Evolutionary conservation across 495 filamentous ascomycete genomes (phyloP).

Genomic region (Hyphodiscus hymeniophilus): DNA sequence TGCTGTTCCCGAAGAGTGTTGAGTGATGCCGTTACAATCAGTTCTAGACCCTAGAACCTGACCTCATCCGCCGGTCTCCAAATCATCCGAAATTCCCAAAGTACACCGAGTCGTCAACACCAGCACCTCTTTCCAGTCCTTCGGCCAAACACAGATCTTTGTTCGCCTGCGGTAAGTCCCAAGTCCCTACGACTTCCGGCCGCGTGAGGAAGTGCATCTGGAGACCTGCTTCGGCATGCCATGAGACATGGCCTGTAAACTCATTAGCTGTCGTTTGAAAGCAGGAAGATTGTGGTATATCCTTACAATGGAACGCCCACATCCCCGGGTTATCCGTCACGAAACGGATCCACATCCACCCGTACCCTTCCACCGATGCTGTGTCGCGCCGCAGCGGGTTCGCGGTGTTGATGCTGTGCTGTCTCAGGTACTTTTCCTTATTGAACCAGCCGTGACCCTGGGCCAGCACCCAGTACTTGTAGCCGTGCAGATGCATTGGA

Average conservation of each 20-base stretch:
- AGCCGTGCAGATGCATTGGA: slow-evolving; percentile 55
- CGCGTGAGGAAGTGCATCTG: slow-evolving; percentile 44
- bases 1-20: too few species aligned
- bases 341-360: slow-evolving; percentile 39
- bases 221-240: slow-evolving; percentile 49
- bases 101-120: too few species aligned
- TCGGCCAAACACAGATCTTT: slow-evolving; percentile 16
- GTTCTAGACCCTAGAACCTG: too few species aligned
- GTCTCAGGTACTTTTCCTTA: too few species aligned
- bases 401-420: background rate
- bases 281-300: too few species aligned
- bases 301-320: slow-evolving; percentile 37
- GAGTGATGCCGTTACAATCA: too few species aligned
- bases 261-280: too few species aligned
- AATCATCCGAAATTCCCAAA: too few species aligned
- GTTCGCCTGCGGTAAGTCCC: slow-evolving; percentile 34
- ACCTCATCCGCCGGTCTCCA: too few species aligned
- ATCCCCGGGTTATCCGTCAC: slow-evolving; percentile 31
- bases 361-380: slow-evolving; percentile 38
- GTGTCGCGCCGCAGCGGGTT: slow-evolving; percentile 51
- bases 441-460: slow-evolving; percentile 39
- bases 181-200: slow-evolving; percentile 29
- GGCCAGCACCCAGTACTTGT: slow-evolving; percentile 44
- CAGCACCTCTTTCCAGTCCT: too few species aligned
- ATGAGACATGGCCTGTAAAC: slow-evolving; percentile 31